Base-by-base conservation (phyloP, 805 yeast species). In the Candida glaebosa region DNA sequence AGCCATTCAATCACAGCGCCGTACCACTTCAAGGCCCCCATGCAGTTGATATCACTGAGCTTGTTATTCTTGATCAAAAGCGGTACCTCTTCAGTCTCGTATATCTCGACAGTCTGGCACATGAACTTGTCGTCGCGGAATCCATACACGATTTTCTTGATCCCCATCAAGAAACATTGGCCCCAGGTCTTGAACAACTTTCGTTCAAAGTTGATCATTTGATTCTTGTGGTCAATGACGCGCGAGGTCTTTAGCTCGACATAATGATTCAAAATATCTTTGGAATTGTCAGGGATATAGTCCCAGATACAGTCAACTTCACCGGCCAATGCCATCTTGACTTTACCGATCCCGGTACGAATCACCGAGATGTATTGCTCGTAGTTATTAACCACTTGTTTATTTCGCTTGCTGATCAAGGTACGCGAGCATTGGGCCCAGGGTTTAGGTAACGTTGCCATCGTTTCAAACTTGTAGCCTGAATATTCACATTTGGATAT, bases 241-340 rank as follows among this genome's bases (percentile, higher is more conserved):
- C 75, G 67, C 2, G 84, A 65, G 1, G 96, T 87, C 56, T 90
- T 91, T 48, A 93, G 68, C 60, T 93, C 97, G 5, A 83, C 82
- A 57, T 93, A 93, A 60, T 87, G 95, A 3, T 73, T 60, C 34
- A 87, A 65, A 17, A 81, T 75, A 45, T 77, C 78, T 17, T 46
- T 44, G 3, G 41, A 45, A 43, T 34, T 58, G 4, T 45, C 52
- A 2, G 90, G 88, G 48, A 81, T 76, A 53, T 78, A 87, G 58
- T 89, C 96, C 75, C 82, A 84, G 8, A 84, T 83, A 58, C 96
- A 84, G 61, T 91, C 98, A 16, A 91, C 87, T 64, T 93, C 98
- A 2, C 96, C 96, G 1, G 89, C 96, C 34, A 89, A 60, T 4
- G 87, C 59, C 34, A 88, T 62, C 47, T 76, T 78, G 15, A 79